A percentile compares a stretch with the other conserved stretches of the same genome.
These are phyloP conservation scores for Sclerotinia sclerotiorum DNA, from an alignment of 2,329 filamentous ascomycete species.

Conservation along the genomic window DNA sequence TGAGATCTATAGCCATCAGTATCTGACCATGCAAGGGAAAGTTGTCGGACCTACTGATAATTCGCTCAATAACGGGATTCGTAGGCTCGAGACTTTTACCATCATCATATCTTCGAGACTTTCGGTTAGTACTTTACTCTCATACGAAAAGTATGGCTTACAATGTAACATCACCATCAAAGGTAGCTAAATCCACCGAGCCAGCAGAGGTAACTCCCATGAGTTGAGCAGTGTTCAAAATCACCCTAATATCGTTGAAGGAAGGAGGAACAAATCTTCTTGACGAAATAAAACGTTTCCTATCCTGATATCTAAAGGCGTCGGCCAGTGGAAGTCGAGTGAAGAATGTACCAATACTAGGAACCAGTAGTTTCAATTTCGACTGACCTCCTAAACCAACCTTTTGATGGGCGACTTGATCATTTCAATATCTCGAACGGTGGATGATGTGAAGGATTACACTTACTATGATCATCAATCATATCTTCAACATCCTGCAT, in stretches of 20 bases:
- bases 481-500: slow-evolving; percentile 90
- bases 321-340: slow-evolving; percentile 82
- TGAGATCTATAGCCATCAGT: slow-evolving; percentile 58
- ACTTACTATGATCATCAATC: slow-evolving; percentile 83
- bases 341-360: slow-evolving; percentile 90
- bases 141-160: slow-evolving; percentile 43
- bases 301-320: slow-evolving; percentile 89
- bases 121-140: slow-evolving; percentile 43
- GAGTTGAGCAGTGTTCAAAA: slow-evolving; percentile 91
- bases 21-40: slow-evolving; percentile 22
- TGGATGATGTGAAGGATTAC: slow-evolving; percentile 19
- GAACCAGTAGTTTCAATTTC: slow-evolving; percentile 89
- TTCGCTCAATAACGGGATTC: slow-evolving; percentile 72
- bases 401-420: slow-evolving; percentile 69
- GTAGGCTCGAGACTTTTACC: slow-evolving; percentile 73
- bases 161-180: slow-evolving; percentile 95
- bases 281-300: slow-evolving; percentile 80
- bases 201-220: slow-evolving; percentile 80
- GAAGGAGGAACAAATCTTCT: slow-evolving; percentile 91
- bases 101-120: slow-evolving; percentile 61
- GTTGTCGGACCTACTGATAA: slow-evolving; percentile 47
- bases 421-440: slow-evolving; percentile 10
- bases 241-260: slow-evolving; percentile 93
- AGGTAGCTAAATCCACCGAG: slow-evolving; percentile 81
- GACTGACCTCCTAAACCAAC: slow-evolving; percentile 68